Conservation (phyloP, 2,329 filamentous ascomycete species). For the Diaporthe sp. region DNA sequence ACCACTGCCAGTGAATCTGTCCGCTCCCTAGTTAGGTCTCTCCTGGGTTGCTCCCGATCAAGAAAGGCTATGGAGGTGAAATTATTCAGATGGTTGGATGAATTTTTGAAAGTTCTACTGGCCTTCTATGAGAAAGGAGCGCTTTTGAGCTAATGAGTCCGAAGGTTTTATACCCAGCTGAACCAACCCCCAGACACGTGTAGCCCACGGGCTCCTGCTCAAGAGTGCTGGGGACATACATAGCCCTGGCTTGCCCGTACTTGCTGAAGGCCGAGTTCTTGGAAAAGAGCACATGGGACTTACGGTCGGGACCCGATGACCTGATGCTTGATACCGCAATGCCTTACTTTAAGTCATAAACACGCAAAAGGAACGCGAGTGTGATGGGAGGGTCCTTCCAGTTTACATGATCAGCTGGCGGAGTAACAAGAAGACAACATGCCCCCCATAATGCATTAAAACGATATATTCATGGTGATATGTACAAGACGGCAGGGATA, state of each 20-base stretch:
- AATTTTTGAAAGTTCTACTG: not conserved
- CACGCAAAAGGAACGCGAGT: too few species aligned
- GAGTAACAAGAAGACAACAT: not conserved
- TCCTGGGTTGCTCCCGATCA: not conserved
- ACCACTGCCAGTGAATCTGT: not conserved
- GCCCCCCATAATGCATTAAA: not conserved
- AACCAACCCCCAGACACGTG: not conserved
- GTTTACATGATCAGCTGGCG: not conserved
- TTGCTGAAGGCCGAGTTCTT: not conserved
- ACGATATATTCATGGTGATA: slow-evolving; percentile 28
- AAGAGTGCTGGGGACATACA: not conserved
- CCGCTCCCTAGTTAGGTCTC: not conserved
- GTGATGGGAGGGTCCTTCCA: not conserved
- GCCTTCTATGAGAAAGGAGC: not conserved
- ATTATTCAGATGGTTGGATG: not conserved
- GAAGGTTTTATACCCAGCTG: not conserved
- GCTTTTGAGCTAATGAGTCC: not conserved
- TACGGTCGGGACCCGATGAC: not conserved
- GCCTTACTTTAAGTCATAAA: not conserved
- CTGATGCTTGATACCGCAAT: not conserved
- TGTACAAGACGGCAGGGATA: not conserved
- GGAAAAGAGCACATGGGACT: too few species aligned
- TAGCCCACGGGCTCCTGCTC: not conserved
- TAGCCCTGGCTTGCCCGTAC: not conserved
- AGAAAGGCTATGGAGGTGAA: not conserved